Percentiles rank a stretch among this genome's conserved stretches.
Evolutionary conservation across 2,329 filamentous ascomycete genomes (phyloP).

Genomic region (Trichoderma endophyticum): DNA sequence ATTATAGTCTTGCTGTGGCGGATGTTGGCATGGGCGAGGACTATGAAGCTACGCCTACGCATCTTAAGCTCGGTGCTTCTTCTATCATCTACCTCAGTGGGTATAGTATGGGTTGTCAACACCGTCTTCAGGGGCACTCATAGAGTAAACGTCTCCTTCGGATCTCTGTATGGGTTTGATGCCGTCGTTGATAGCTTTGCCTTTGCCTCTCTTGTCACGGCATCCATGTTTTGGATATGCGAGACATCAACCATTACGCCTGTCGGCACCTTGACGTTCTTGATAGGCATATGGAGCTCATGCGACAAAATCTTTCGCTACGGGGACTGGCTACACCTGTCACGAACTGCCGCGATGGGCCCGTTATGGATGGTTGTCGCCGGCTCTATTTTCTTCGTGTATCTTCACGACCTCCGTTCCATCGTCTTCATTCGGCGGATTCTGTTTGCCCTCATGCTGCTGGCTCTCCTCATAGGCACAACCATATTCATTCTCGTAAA

Average conservation of each 20-base stretch:
- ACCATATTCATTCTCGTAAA: constrained; percentile 37
- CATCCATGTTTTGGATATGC: constrained; percentile 45
- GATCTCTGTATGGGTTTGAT: constrained; percentile 48
- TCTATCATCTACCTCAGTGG: constrained; percentile 38
- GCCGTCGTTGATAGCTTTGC: constrained; percentile 47
- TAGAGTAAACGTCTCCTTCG: constrained; percentile 33
- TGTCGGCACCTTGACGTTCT: constrained; percentile 41
- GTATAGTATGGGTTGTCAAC: constrained; percentile 36
- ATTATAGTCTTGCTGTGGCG: constrained; percentile 51
- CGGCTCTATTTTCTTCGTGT: constrained; percentile 44
- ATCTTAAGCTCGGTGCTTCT: constrained; percentile 44
- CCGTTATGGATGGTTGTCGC: constrained; percentile 39
- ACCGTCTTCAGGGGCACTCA: constrained; percentile 29
- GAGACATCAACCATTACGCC: constrained; percentile 46
- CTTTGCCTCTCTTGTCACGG: constrained; percentile 44
- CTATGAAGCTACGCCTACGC: constrained; percentile 45
- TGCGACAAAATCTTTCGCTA: constrained; percentile 36
- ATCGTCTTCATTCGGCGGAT: constrained; percentile 43
- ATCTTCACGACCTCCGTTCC: constrained; percentile 42
- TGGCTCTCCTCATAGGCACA: constrained; percentile 36
- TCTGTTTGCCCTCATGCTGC: constrained; percentile 39
- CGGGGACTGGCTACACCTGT: constrained; percentile 46
- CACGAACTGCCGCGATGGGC: constrained; percentile 35
- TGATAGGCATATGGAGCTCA: constrained; percentile 39
- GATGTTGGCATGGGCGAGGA: constrained; percentile 49